Base-by-base conservation (phyloP, 371 early-diverging fungal genomes). In the Haplosporangium sp. region DNA sequence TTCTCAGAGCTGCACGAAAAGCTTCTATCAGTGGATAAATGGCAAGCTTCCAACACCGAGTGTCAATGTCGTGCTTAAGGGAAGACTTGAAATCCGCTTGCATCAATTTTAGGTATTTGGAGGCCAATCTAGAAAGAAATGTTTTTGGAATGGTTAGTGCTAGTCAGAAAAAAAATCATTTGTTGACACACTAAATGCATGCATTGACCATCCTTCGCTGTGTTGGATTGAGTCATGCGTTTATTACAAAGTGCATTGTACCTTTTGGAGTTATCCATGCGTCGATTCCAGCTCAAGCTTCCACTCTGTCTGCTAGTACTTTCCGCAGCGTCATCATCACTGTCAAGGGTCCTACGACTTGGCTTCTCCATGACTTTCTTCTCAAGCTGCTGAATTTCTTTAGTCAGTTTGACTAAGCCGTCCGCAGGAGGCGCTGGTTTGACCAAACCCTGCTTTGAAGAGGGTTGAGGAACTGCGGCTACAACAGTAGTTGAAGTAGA, bases 11-110 rank as follows among this genome's bases (percentile, higher is more conserved):
- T 2, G 74, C 70, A 44, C 92, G 87, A 55, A 90, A 90, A 40
- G 89, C 86, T 19, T 89, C 89, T 4, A 91, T 87, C 47, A 90
- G 69, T 1, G 88, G 86, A 60, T 91, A 90, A n/a, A 90, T 82
- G 39, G 88, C 90, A 37, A 86, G 76, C 57, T 89, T 91, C 92
- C 92, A 91, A 61, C 90, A 91, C 50, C 88, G 75, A n/a, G 84
- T 84, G 40, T 88, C 90, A 19, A 91, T 84, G 20, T 88, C 88
- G 59, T 91, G 88, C 72, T 89, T 91, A 55, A 88, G 76, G 0
- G 90, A 85, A 53, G 85, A 87, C 27, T 82, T 85, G 42, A 87
- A 84, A 76, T 90, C 90, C 13, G 86, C 73, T 13, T 85, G 77
- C 35, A 89, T 71, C 20, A 89, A 53, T 38, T 88, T 84, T 34